Evolutionary conservation across 169 alveolate genomes (phyloP).

Genomic region (Miamiensis avidus): DNA sequence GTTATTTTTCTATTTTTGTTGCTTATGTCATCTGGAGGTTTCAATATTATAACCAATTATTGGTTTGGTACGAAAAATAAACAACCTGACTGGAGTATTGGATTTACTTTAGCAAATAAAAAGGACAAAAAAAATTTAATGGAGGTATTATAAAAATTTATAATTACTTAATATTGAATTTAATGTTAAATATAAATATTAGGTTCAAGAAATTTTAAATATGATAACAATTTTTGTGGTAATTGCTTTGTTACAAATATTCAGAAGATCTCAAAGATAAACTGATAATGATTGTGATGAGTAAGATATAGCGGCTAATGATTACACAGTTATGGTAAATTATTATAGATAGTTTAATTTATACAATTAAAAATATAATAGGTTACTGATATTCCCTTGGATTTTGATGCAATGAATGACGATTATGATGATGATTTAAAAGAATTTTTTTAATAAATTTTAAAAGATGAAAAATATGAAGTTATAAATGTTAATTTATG

Average conservation of each 20-base stretch:
- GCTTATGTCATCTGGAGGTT: conserved; percentile 5
- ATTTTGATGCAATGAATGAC: neutral
- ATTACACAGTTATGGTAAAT: neutral
- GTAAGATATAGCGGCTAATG: neutral
- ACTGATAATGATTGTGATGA: neutral
- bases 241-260: neutral
- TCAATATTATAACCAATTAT: conserved; percentile 7
- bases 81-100: neutral
- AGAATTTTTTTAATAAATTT: too few relatives aligned
- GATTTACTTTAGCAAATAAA: neutral
- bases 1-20: neutral
- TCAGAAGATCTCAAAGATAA: neutral
- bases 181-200: too few relatives aligned
- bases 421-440: neutral
- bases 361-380: too few relatives aligned
- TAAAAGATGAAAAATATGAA: neutral
- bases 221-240: neutral
- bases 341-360: neutral
- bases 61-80: neutral
- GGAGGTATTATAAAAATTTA: neutral
- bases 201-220: neutral
- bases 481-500: neutral
- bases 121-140: too few relatives aligned
- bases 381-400: neutral
- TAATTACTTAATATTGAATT: too few relatives aligned